These are phyloP conservation scores for Citrus unshiu DNA, from an alignment of 345 rosid species.

Conservation along the genomic window DNA sequence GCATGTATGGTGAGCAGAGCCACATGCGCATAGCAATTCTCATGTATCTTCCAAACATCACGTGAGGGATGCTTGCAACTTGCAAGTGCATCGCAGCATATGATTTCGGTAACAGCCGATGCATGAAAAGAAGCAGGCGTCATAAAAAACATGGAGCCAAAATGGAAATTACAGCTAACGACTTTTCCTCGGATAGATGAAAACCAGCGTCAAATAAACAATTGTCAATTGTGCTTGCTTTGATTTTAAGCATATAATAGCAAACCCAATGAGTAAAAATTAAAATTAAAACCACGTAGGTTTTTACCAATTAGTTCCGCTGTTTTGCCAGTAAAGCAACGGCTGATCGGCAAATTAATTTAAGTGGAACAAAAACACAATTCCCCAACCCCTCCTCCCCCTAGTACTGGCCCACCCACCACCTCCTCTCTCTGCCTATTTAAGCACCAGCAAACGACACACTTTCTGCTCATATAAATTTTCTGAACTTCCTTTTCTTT, in stretches of 20 bases:
- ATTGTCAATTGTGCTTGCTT: conserved; percentile 4
- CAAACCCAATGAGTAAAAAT: conserved; percentile 8
- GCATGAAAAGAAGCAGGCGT: conserved; percentile 5
- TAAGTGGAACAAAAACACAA: not conserved
- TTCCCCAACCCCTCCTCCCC: not conserved
- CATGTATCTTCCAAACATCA: not conserved
- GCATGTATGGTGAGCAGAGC: not conserved
- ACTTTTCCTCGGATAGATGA: conserved; percentile 8
- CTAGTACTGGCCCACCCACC: not conserved
- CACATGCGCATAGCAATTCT: too few relatives aligned
- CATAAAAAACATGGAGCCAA: not conserved
- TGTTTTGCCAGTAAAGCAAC: conserved; percentile 22
- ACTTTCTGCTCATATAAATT: conserved; percentile 10
- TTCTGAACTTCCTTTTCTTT: not conserved
- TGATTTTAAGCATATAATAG: conserved; percentile 9
- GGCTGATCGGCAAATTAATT: not conserved
- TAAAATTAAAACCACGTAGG: conserved; percentile 2
- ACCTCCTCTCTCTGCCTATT: conserved; percentile 12
- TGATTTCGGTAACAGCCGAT: conserved; percentile 3
- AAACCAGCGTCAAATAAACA: not conserved
- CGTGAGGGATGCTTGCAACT: not conserved
- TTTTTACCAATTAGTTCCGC: conserved; percentile 1
- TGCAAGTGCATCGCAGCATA: not conserved
- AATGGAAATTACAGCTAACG: not conserved
- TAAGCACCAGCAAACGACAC: conserved; percentile 16